Evolutionary conservation across 148 eudicot genomes (phyloP).

Genomic region (Cornus suecica): DNA sequence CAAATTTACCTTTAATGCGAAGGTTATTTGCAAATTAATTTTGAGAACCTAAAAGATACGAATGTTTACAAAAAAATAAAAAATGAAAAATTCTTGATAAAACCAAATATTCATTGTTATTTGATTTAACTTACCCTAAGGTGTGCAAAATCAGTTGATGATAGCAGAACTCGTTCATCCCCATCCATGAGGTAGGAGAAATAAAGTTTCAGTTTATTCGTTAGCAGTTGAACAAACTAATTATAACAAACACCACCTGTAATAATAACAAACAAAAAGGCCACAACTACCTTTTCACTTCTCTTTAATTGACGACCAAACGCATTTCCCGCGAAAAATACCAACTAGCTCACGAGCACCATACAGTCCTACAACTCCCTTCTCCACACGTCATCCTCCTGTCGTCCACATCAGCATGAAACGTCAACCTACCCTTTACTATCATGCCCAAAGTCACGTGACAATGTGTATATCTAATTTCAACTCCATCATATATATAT

Average conservation of each 20-base stretch:
- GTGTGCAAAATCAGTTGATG: too few relatives aligned
- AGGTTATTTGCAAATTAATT: too few relatives aligned
- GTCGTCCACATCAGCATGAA: neutral
- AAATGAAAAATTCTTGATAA: too few relatives aligned
- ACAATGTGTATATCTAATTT: neutral
- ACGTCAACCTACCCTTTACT: neutral
- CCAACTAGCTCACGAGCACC: conserved; percentile 7
- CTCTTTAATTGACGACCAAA: conserved; percentile 1
- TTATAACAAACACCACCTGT: neutral
- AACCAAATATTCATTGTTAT: too few relatives aligned
- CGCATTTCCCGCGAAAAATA: conserved; percentile 1
- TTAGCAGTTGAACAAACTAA: conserved; percentile 11
- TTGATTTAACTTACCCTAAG: too few relatives aligned
- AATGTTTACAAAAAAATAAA: too few relatives aligned
- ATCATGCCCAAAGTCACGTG: neutral
- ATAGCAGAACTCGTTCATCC: too few relatives aligned
- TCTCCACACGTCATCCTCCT: neutral
- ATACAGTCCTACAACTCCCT: neutral
- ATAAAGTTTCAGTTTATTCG: neutral
- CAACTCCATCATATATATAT: too few relatives aligned
- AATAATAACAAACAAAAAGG: neutral
- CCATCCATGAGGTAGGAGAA: neutral
- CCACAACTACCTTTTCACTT: neutral
- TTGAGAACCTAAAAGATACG: too few relatives aligned
- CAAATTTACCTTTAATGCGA: too few relatives aligned